phyloP scores from a whole-genome alignment of 2,329 filamentous ascomycete genomes.

The Polytolypa hystricis region DNA sequence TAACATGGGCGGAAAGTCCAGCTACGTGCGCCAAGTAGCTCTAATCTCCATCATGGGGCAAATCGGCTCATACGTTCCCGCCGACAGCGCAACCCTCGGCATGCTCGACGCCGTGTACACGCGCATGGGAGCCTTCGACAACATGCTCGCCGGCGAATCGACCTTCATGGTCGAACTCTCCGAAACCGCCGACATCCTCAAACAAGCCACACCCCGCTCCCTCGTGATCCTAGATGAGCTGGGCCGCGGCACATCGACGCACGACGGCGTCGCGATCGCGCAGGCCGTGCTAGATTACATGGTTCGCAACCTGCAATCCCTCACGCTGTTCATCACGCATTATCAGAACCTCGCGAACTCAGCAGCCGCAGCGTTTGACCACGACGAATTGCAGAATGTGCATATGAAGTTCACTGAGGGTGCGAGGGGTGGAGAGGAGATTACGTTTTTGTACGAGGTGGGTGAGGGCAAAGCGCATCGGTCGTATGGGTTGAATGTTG shows the following conservation, averaged over 20 bases:
- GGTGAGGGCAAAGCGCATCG: conserved; percentile 84
- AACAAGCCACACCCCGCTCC: conserved; percentile 70
- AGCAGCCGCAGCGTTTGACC: conserved; percentile 56
- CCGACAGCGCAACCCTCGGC: conserved; percentile 60
- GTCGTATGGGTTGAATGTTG: conserved; percentile 90
- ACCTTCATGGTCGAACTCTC: conserved; percentile 98
- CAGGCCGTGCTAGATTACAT: conserved; percentile 82
- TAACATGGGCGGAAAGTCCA: conserved; percentile 99
- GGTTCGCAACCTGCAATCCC: conserved; percentile 58
- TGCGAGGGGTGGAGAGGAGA: conserved; percentile 44
- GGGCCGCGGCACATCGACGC: conserved; percentile 83
- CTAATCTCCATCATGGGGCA: conserved; percentile 90
- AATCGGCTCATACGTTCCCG: conserved; percentile 88
- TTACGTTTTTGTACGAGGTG: conserved; percentile 92
- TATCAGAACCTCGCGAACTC: conserved; percentile 71
- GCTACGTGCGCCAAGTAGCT: conserved; percentile 84
- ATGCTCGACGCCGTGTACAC: conserved; percentile 88
- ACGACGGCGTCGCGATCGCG: conserved; percentile 93
- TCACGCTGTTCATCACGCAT: conserved; percentile 95
- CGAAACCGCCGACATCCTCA: conserved; percentile 84
- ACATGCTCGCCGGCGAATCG: conserved; percentile 85
- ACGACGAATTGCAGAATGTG: conserved; percentile 64
- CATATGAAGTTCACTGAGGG: conserved; percentile 78
- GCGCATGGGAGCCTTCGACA: conserved; percentile 91
- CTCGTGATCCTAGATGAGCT: conserved; percentile 92